Evolutionary conservation across 2,329 filamentous ascomycete genomes (phyloP).

Genomic region (Aspergillus fructus): DNA sequence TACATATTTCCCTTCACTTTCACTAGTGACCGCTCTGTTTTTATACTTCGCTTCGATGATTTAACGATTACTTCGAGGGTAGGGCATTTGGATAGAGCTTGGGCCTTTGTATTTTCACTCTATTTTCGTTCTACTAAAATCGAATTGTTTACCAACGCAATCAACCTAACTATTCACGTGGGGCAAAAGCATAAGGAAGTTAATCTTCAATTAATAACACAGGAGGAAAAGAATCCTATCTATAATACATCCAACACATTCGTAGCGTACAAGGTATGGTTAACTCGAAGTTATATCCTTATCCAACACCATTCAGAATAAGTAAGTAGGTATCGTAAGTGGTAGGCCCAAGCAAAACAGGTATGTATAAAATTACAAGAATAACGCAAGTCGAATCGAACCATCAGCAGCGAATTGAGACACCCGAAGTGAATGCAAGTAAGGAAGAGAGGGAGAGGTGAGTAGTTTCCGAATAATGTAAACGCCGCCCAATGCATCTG

Average conservation of each 20-base stretch:
- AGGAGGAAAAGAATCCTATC: neutral
- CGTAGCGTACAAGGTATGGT: neutral
- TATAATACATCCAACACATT: neutral
- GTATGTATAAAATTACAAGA: neutral
- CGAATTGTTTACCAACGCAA: neutral
- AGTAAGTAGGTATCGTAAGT: neutral
- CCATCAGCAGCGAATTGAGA: neutral
- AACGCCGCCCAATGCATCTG: slow-evolving; percentile 5
- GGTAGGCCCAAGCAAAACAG: neutral
- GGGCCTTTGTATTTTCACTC: neutral
- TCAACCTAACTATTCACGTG: neutral
- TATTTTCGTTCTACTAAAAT: neutral
- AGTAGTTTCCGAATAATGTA: neutral
- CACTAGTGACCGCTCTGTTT: too few relatives aligned
- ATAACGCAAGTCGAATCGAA: neutral
- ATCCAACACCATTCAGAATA: neutral
- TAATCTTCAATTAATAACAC: neutral
- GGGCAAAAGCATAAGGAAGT: neutral
- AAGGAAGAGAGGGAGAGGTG: neutral
- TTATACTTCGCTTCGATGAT: neutral
- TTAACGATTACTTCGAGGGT: neutral
- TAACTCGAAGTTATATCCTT: neutral
- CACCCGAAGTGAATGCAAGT: neutral
- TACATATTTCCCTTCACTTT: neutral
- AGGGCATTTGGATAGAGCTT: neutral